phyloP scores from a whole-genome alignment of 306 rosid genomes.

The Lithocarpus polystachyus region DNA sequence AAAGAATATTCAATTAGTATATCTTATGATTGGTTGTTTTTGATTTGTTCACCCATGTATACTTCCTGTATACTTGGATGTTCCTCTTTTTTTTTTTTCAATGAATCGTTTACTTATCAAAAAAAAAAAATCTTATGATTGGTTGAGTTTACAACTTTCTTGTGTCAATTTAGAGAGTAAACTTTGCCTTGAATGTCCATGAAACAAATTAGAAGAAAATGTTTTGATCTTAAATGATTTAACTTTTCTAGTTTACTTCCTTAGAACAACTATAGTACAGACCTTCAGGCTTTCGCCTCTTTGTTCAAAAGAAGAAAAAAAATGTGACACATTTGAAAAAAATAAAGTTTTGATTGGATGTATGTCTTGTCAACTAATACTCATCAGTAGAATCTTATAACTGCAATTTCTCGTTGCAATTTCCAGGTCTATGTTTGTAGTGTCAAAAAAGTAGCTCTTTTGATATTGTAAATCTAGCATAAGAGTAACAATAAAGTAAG shows the following conservation, averaged over 20 bases:
- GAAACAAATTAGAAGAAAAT: background rate
- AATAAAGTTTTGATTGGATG: background rate
- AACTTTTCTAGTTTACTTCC: background rate
- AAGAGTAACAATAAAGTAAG: background rate
- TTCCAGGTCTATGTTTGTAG: background rate
- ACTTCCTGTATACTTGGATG: too few relatives aligned
- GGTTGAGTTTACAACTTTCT: background rate
- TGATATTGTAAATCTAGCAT: background rate
- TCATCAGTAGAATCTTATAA: background rate
- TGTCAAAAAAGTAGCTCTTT: background rate
- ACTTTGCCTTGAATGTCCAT: background rate
- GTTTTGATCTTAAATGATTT: background rate
- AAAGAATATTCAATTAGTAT: background rate
- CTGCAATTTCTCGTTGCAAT: background rate
- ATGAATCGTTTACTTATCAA: too few relatives aligned
- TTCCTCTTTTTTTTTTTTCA: too few relatives aligned
- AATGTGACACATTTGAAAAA: background rate
- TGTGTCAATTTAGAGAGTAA: background rate
- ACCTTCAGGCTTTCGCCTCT: too few relatives aligned
- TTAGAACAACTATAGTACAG: background rate
- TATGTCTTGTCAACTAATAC: background rate
- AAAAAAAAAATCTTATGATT: background rate
- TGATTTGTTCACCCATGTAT: too few relatives aligned
- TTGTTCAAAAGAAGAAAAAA: too few relatives aligned
- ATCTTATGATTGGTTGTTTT: background rate